These are phyloP conservation scores for Spatholobus suberectus DNA, from an alignment of 306 rosid genomes.

Conservation along the genomic window DNA sequence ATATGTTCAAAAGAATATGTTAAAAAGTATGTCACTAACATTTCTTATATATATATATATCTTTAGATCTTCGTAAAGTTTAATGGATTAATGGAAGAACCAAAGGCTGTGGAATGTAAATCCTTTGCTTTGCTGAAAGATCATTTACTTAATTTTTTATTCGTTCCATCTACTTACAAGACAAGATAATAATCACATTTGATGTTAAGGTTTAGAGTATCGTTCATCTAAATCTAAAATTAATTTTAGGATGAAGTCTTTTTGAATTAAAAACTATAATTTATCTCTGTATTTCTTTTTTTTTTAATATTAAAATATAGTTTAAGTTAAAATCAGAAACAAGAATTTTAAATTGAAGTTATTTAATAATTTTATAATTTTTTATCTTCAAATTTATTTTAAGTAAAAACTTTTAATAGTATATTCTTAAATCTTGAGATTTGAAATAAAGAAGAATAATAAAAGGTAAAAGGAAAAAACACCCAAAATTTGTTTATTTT, in stretches of 20 bases:
- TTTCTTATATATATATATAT: background rate
- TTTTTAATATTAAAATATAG: background rate
- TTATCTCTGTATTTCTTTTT: no score
- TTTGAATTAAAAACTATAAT: no score
- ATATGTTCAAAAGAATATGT: no score
- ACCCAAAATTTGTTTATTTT: no score
- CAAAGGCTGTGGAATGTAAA: background rate
- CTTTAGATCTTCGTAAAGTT: background rate
- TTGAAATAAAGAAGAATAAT: no score
- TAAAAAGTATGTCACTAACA: no score
- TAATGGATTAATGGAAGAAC: background rate
- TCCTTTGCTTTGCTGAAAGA: conserved; percentile 7
- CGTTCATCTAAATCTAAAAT: background rate
- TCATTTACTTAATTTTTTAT: background rate
- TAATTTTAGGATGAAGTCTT: background rate
- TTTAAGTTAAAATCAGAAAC: background rate
- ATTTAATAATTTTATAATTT: no score
- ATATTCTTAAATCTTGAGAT: background rate
- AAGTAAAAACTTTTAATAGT: background rate
- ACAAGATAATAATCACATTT: background rate
- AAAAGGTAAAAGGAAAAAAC: no score
- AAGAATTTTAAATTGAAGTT: no score
- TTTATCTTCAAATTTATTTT: background rate
- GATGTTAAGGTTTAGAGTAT: background rate
- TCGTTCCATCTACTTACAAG: background rate